These are phyloP conservation scores for Phaeomoniella chlamydospora DNA, from an alignment of 2,329 filamentous ascomycete genomes.

Conservation along the genomic window DNA sequence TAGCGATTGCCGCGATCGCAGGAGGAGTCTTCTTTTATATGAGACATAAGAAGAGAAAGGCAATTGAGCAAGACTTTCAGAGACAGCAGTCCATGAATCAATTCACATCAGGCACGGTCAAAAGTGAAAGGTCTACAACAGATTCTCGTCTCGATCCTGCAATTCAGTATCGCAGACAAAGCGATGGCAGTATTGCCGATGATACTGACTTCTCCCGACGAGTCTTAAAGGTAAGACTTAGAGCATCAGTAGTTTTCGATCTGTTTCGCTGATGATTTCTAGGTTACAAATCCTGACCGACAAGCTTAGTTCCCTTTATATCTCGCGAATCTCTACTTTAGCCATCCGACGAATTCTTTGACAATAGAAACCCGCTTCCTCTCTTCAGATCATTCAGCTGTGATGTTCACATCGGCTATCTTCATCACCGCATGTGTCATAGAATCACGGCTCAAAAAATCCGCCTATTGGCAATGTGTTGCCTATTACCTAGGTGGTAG, in stretches of 20 bases:
- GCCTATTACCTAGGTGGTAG: too few relatives aligned
- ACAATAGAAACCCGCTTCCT: too few relatives aligned
- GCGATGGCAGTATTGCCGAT: slow-evolving; percentile 91
- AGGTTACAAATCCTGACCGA: neutral
- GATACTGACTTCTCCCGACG: slow-evolving; percentile 93
- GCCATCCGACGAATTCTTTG: too few relatives aligned
- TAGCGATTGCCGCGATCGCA: slow-evolving; percentile 50
- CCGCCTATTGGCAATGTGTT: too few relatives aligned
- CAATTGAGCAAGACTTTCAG: slow-evolving; percentile 72
- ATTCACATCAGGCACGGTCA: slow-evolving; percentile 49
- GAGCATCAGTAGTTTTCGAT: too few relatives aligned
- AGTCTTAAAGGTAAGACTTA: slow-evolving; percentile 77
- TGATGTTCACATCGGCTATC: too few relatives aligned
- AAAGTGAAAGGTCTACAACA: slow-evolving; percentile 53
- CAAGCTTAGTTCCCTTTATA: too few relatives aligned
- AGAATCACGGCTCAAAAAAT: too few relatives aligned
- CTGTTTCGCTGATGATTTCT: neutral
- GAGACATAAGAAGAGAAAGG: slow-evolving; percentile 59
- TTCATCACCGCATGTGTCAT: too few relatives aligned
- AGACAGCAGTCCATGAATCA: slow-evolving; percentile 65
- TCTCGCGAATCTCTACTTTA: too few relatives aligned
- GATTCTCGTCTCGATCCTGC: slow-evolving; percentile 77
- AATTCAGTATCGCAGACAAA: slow-evolving; percentile 69
- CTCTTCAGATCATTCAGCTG: too few relatives aligned
- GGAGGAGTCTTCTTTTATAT: slow-evolving; percentile 61